Percentiles rank a stretch among this genome's conserved stretches.
These are phyloP conservation scores for Opeltia flavorubescens DNA, from an alignment of 495 filamentous ascomycete species.

Conservation along the genomic window DNA sequence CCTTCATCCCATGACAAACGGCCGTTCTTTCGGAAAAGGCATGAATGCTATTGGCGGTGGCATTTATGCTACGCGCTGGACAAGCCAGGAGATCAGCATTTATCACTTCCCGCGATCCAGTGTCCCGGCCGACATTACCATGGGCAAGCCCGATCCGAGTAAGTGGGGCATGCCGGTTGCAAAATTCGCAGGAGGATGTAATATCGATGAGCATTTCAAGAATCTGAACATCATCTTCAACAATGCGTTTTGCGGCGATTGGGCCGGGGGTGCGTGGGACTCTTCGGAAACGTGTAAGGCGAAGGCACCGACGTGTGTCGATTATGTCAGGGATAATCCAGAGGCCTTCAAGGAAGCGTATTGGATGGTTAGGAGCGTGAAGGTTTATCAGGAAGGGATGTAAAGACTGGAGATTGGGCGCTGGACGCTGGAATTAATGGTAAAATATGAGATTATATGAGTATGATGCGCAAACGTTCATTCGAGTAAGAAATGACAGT, in stretches of 20 bases:
- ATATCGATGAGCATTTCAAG: constrained; percentile 53
- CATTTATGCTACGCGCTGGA: constrained; percentile 70
- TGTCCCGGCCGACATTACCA: constrained; percentile 47
- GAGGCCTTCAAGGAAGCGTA: constrained; percentile 43
- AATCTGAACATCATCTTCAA: constrained; percentile 69
- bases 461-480: no score
- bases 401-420: no score
- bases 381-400: constrained; percentile 34
- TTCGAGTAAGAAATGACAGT: no score
- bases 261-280: constrained; percentile 51
- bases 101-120: constrained; percentile 61
- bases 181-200: constrained; percentile 46
- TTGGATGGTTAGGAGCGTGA: constrained; percentile 52
- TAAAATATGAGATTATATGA: no score
- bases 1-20: neutral
- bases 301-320: constrained; percentile 32
- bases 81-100: constrained; percentile 47
- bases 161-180: constrained; percentile 58
- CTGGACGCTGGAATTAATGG: no score
- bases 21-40: constrained; percentile 38
- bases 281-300: neutral
- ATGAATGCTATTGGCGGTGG: constrained; percentile 69
- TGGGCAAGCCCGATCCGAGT: constrained; percentile 42
- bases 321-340: constrained; percentile 49
- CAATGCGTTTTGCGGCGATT: constrained; percentile 78